These are phyloP conservation scores for Wallacemonas collosoma DNA, from an alignment of 208 protist species.

Conservation along the genomic window DNA sequence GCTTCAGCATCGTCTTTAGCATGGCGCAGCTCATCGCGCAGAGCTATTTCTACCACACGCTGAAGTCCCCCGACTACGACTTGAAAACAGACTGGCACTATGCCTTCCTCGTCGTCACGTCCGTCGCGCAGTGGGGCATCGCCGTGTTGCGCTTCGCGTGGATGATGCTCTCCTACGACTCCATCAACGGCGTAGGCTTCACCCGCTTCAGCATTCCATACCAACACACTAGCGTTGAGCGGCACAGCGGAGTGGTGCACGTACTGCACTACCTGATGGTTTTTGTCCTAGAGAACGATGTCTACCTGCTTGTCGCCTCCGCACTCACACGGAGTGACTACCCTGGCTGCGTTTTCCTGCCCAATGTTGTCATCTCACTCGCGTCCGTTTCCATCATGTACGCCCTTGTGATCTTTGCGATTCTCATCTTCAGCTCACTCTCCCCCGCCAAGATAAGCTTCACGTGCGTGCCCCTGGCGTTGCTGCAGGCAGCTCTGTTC, in stretches of 20 bases:
- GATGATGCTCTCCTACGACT: constrained; percentile 56
- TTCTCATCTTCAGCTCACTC: constrained; percentile 22
- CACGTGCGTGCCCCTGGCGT: constrained; percentile 26
- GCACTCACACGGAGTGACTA: constrained; percentile 15
- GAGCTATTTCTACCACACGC: constrained; percentile 44
- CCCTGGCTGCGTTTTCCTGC: constrained; percentile 26
- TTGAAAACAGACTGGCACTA: constrained; percentile 16
- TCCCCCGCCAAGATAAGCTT: constrained; percentile 38
- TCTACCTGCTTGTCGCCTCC: constrained; percentile 43
- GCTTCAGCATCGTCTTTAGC: constrained; percentile 54
- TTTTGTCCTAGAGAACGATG: constrained; percentile 60
- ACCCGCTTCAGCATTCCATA: constrained; percentile 61
- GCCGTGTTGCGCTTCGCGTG: constrained; percentile 50
- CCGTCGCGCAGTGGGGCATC: constrained; percentile 41
- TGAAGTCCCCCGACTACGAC: not conserved
- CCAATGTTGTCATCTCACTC: constrained; percentile 30
- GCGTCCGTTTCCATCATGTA: constrained; percentile 30
- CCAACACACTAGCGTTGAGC: constrained; percentile 30
- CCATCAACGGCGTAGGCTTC: constrained; percentile 68
- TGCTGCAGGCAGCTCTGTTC: constrained; percentile 39
- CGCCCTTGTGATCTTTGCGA: constrained; percentile 31
- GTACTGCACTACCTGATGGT: constrained; percentile 47
- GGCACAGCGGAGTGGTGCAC: constrained; percentile 38
- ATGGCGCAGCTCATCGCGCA: constrained; percentile 75
- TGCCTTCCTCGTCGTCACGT: constrained; percentile 34